Base-by-base conservation (phyloP, 192 early-diverging fungal species). In the Mortierella antarctica region DNA sequence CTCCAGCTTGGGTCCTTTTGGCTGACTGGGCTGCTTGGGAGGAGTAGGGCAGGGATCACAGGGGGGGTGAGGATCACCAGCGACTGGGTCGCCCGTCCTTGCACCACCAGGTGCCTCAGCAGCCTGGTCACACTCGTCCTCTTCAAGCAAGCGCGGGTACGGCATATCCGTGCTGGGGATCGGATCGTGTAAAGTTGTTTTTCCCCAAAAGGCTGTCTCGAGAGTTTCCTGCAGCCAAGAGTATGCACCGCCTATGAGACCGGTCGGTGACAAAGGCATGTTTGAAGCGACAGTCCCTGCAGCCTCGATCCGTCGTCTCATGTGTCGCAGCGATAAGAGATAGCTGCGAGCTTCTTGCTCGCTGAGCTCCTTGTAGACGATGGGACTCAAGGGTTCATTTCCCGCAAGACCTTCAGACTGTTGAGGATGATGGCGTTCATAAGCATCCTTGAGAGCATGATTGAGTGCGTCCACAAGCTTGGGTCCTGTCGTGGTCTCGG, bases 401-500 rank as follows among this genome's bases (percentile, higher is more conserved):
- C 54, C 53, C n/a, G 9, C 39, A 39, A 40, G 10, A 12, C 57
- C 39, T 10, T 40, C 57, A 40, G 21, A 21, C n/a, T 41, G 17
- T 41, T 2, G 9, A 40, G 10, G 31, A 12, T 41, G 31, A 1
- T 20, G 54, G 17, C 23, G 17, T 1, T n/a, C 54, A 18, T 55
- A 18, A 4, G 14, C 18, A 18, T 8, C n/a, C 23, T 52, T 51
- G 23, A 73, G 7, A 11, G 49, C 62, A 6, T 41, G 66, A 18
- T 59, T 78, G 54, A 78, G 57, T 15, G 48, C 62, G 13, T 70
- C 68, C 1, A 50, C 62, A 12, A 78, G 57, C n/a, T 66, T 71
- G 7, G 63, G 68, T n/a, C 75, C 75, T 40, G 67, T 78, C 1
- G 67, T 46, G 14, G 44, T 70, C 51, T 70, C 53, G 3, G 75